Base-by-base conservation (phyloP, 352 stramenopile species). In the Globisporangium abappressorium region DNA sequence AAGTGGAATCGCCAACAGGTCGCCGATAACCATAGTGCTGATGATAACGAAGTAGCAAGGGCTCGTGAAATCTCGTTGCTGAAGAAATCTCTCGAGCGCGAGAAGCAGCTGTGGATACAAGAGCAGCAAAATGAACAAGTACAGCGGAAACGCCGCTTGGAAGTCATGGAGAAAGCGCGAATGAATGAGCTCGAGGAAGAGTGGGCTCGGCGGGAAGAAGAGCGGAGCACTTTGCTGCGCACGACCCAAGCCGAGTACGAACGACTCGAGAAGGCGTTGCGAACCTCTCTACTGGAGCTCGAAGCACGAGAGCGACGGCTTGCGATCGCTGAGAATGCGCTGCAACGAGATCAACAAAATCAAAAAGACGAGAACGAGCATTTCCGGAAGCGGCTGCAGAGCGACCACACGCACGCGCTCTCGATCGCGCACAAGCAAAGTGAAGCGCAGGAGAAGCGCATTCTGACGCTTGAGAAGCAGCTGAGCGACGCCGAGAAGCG, bases 161-260 rank as follows among this genome's bases (percentile, higher is more conserved):
- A 81, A 41, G 80, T 78, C 46, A 77, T 74, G 46, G 83, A 93
- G 59, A 89, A 87, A 24, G 69, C 69, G 12, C 73, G 87, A 6
- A 95, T 95, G 85, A 76, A 87, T 20, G 82, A 90, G 36, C 68
- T 95, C 5, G 85, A 95, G 46, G 81, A 90, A 4, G 85, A 93
- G 66, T 93, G 87, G 87, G 87, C 85, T 12, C 75, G 81, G 14
- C 77, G 84, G 22, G 87, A 93, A 71, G 86, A 93, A 73, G 86
- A 94, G 56, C 74, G 85, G 11, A 90, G 75, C 53, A 72, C 64
- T 18, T 69, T 92, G 28, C 53, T 92, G 6, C 82, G 77, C 6
- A 57, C 70, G 0, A 74, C 86, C 0, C 87, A 92, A 60, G 56
- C 64, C 3, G 87, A 95, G 66, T 95, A 95, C 62, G 77, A 91